These are phyloP conservation scores for Sphagnum magellanicum DNA, from an alignment of 228 moss, liverwort and hornwort genomes.

Conservation along the genomic window DNA sequence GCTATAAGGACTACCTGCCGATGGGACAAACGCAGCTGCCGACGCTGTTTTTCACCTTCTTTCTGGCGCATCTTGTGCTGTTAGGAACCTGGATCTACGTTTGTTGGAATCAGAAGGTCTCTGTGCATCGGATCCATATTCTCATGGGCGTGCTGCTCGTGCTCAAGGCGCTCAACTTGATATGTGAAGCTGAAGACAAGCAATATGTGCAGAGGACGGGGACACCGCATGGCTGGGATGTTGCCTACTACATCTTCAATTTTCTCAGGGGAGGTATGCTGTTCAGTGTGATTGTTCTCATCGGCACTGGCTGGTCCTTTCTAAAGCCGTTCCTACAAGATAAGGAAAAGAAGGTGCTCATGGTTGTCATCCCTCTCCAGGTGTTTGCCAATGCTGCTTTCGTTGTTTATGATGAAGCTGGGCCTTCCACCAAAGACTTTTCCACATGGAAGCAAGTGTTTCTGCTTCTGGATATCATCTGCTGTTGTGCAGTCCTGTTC, in stretches of 20 bases:
- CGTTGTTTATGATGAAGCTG: conserved; percentile 79
- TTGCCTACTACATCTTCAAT: conserved; percentile 85
- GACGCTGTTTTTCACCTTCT: conserved; percentile 59
- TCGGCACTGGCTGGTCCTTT: conserved; percentile 99
- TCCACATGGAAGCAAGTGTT: conserved; percentile 97
- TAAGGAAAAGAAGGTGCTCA: conserved; percentile 95
- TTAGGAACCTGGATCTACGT: conserved; percentile 64
- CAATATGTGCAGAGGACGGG: conserved; percentile 84
- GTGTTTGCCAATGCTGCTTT: conserved; percentile 90
- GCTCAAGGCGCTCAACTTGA: conserved; percentile 80
- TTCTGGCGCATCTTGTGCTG: conserved; percentile 56
- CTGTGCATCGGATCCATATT: conserved; percentile 79
- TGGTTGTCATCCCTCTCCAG: conserved; percentile 97
- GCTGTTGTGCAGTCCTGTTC: conserved; percentile 91
- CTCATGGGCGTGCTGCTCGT: conserved; percentile 87
- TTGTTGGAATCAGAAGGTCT: conserved; percentile 68
- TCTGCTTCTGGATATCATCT: conserved; percentile 83
- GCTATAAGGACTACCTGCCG: conserved; percentile 60
- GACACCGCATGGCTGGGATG: conserved; percentile 91
- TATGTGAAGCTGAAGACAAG: conserved; percentile 95
- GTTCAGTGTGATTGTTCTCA: conserved; percentile 92
- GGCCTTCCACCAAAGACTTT: conserved; percentile 83
- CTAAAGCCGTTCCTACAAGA: conserved; percentile 96
- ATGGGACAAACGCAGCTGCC: conserved; percentile 76
- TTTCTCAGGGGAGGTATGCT: conserved; percentile 76